These are phyloP conservation scores for Saturnispora gosingensis DNA, from an alignment of 805 yeast species.

Conservation along the genomic window DNA sequence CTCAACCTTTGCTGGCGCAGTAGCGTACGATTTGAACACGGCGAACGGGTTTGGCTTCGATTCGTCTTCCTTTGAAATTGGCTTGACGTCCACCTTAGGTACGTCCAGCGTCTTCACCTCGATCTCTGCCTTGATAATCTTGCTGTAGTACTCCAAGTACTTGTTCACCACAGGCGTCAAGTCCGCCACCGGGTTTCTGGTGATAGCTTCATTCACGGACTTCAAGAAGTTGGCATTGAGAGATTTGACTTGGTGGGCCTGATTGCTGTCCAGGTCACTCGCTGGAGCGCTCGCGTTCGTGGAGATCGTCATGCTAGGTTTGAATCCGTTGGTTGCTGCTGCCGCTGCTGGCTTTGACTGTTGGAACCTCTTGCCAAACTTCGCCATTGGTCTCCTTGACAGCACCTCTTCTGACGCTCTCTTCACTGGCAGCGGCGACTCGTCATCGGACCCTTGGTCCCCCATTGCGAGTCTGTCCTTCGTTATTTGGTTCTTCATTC, in stretches of 20 bases:
- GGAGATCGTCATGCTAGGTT: background rate
- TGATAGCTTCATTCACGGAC: conserved; percentile 35
- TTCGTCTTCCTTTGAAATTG: conserved; percentile 8
- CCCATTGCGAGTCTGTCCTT: conserved; percentile 22
- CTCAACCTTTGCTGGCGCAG: background rate
- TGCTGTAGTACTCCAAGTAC: conserved; percentile 44
- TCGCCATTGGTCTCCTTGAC: conserved; percentile 60
- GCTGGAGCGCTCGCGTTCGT: background rate
- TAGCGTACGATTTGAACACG: conserved; percentile 5
- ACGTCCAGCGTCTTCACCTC: conserved; percentile 19
- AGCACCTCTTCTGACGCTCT: conserved; percentile 53
- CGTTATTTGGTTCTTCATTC: conserved; percentile 54
- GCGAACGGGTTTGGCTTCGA: conserved; percentile 13
- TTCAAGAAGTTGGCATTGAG: conserved; percentile 51
- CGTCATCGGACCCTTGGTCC: conserved; percentile 27
- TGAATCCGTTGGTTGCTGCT: background rate
- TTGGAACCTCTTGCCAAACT: conserved; percentile 10
- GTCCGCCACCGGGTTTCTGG: conserved; percentile 42
- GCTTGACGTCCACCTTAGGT: conserved; percentile 19
- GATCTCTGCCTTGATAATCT: conserved; percentile 25
- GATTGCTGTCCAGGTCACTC: conserved; percentile 19
- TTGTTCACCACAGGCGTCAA: conserved; percentile 47
- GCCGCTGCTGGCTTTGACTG: background rate
- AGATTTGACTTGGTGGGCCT: conserved; percentile 48
- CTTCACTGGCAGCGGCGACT: conserved; percentile 28